Conservation (phyloP, 2,329 filamentous ascomycete genomes). For the Clonostachys rosea region DNA sequence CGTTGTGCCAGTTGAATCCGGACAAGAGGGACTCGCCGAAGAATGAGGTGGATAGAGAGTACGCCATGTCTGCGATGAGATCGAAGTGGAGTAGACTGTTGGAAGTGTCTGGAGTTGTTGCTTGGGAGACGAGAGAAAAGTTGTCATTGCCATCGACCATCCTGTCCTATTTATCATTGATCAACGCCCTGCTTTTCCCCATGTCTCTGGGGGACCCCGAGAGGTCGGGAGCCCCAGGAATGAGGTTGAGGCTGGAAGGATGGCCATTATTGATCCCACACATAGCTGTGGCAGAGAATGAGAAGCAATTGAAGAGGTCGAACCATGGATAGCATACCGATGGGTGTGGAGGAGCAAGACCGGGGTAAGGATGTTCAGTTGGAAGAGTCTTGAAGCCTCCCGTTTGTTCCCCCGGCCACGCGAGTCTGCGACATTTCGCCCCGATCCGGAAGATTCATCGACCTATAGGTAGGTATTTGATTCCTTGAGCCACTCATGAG, state of each 20-base stretch:
- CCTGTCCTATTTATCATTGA: too few species aligned
- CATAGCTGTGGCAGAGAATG: neutral
- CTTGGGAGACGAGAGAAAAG: neutral
- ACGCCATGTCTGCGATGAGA: conserved; percentile 21
- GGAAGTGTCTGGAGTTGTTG: neutral
- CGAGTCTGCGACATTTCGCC: neutral
- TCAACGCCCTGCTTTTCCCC: too few species aligned
- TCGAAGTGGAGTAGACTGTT: neutral
- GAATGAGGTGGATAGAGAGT: conserved; percentile 36
- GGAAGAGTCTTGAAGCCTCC: too few species aligned
- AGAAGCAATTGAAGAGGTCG: too few species aligned
- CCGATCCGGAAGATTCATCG: neutral
- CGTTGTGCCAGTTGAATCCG: conserved; percentile 45
- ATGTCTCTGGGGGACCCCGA: too few species aligned
- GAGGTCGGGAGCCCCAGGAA: too few species aligned
- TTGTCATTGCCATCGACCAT: neutral
- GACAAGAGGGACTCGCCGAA: conserved; percentile 35
- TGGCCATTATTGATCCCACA: too few species aligned
- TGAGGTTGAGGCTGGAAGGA: too few species aligned
- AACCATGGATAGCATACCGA: too few species aligned
- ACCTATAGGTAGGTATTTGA: neutral
- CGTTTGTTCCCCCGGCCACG: neutral
- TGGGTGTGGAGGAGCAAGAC: too few species aligned
- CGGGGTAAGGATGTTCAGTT: too few species aligned
- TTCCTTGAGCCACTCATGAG: neutral